Evolutionary conservation across 179 eudicot genomes (phyloP).

Genomic region (Dionaea muscipula): DNA sequence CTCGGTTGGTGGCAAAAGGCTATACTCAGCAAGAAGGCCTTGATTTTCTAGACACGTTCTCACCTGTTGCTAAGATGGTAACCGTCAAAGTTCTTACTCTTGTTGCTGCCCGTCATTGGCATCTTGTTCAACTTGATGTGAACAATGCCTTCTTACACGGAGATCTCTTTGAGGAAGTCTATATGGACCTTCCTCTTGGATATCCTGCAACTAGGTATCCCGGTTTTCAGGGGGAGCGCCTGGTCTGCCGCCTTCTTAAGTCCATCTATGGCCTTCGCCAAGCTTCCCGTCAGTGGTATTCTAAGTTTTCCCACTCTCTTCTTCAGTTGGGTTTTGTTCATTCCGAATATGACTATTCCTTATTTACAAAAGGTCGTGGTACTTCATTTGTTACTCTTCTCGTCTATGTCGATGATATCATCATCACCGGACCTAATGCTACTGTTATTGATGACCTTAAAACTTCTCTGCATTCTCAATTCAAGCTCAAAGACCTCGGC

Average conservation of each 20-base stretch:
- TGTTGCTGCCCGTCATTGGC: neutral
- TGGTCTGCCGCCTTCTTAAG: neutral
- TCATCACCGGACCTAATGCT: neutral
- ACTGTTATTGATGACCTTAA: neutral
- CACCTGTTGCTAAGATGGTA: neutral
- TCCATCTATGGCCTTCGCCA: neutral
- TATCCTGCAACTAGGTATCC: no score
- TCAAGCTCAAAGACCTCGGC: neutral
- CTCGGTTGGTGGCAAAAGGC: constrained; percentile 1
- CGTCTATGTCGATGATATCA: neutral
- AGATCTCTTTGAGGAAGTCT: neutral
- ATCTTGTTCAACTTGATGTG: neutral
- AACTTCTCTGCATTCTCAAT: neutral
- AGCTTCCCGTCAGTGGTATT: neutral
- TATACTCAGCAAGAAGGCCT: neutral
- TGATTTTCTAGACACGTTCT: constrained; percentile 3
- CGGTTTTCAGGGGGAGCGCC: neutral
- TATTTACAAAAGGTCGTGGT: neutral
- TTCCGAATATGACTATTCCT: neutral
- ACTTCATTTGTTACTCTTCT: neutral
- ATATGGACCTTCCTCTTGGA: neutral
- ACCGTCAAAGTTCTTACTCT: neutral
- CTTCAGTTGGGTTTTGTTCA: neutral
- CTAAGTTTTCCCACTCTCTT: neutral
- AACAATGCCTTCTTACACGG: constrained; percentile 1